Evolutionary conservation across 2,329 filamentous ascomycete species (phyloP), one percentile per base, ranked within the genome.

Genomic region (Exserohilum rostratum): DNA sequence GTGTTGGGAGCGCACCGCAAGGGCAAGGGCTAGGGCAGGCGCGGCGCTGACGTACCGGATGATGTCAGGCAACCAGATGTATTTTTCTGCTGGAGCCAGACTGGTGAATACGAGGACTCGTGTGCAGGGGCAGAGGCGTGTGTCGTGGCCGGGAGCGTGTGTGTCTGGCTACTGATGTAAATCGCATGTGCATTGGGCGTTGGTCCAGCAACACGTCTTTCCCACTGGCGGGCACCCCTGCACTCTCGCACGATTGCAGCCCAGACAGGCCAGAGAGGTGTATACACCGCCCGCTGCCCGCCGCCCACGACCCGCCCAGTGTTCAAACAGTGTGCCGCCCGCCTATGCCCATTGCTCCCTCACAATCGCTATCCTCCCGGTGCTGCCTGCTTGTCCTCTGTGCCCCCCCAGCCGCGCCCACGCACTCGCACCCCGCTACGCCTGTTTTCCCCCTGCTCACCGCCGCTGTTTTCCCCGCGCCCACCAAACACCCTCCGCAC

Each of bases 391-490:
- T 39, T n/a, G 3, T 22, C 43, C 50, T 39, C 18, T 38, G 50
- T 30, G 22, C 13, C 22, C 37, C 39, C 50, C 38, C 13, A 39
- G 52, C 29, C 34, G 13, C 47, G 47, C 30, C 52, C 47, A 42
- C 45, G 43, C 42, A 45, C 42, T 45, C 31, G 6, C 39, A 46
- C 47, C 52, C 52, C 52, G 34, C 50, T 44, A 30, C 31, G 34
- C n/a, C 33, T 42, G 38, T 10, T 12, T 37, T 30, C 54, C 46
- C 42, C 46, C 42, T 53, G 33, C 64, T 61, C 65, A 67, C 61
- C 66, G 61, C 67, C 43, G 43, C 31, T n/a, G 62, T 25, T 46
- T 58, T 62, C 57, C 55, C 63, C 56, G 45, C 49, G 46, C 39
- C 55, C 55, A 35, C 43, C 62, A 4, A 54, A 55, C 67, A 67